Percentiles rank a stretch among this genome's conserved stretches.
Evolutionary conservation across 495 filamentous ascomycete species (phyloP).

Genomic region (Xylaria telfairii): DNA sequence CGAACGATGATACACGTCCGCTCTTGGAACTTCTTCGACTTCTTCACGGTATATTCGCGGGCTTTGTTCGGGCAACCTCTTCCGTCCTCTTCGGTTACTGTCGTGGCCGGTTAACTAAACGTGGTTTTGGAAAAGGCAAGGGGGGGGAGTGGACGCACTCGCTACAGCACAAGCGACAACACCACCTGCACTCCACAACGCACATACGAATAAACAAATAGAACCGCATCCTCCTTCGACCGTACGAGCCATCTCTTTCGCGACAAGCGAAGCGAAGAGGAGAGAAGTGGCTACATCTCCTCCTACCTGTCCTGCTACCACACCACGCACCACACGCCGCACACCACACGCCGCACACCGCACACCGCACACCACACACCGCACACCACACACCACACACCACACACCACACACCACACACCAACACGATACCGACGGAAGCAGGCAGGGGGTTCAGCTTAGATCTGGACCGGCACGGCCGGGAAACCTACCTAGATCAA

Average conservation of each 20-base stretch:
- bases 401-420: too few relatives aligned
- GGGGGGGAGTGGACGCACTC: background rate
- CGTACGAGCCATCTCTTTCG: background rate
- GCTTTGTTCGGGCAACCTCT: background rate
- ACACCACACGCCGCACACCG: background rate
- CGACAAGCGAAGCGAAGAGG: background rate
- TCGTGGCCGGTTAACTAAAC: too few relatives aligned
- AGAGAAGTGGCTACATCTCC: too few relatives aligned
- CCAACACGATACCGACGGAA: background rate
- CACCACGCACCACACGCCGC: too few relatives aligned
- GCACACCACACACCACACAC: too few relatives aligned
- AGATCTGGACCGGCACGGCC: constrained; percentile 21
- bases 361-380: background rate
- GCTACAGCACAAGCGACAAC: background rate
- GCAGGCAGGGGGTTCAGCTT: background rate
- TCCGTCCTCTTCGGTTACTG: too few relatives aligned
- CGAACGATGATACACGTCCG: background rate
- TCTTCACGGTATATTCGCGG: background rate
- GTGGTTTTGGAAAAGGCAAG: background rate
- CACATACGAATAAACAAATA: background rate
- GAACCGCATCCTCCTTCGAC: background rate
- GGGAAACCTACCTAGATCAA: background rate
- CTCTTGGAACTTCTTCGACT: background rate
- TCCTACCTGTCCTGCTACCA: too few relatives aligned
- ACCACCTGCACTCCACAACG: background rate